phyloP scores from a whole-genome alignment of 129 eudicot genomes.

The Scalesia atractyloides region DNA sequence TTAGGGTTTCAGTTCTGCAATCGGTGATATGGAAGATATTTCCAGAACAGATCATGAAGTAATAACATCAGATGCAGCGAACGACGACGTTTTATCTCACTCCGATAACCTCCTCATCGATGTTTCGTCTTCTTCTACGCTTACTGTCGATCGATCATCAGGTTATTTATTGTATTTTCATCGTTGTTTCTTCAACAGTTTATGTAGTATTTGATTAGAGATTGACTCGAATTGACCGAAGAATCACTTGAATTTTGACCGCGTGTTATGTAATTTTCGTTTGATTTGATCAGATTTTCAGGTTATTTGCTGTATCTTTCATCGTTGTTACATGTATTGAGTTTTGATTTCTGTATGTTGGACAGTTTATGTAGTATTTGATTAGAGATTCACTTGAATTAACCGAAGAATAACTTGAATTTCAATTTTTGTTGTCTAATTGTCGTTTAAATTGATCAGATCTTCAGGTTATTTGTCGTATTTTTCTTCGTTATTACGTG shows the following conservation, averaged over 20 bases:
- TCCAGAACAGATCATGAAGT: conserved; percentile 2
- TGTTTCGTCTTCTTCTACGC: conserved; percentile 16
- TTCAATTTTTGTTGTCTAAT: no score
- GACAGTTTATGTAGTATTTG: not conserved
- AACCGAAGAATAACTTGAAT: not conserved
- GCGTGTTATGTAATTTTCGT: not conserved
- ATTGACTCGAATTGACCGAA: not conserved
- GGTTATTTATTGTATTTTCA: not conserved
- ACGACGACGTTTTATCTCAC: not conserved
- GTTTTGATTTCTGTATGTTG: no score
- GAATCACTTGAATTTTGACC: conserved; percentile 1
- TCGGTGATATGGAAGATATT: conserved; percentile 5
- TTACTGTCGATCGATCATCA: not conserved
- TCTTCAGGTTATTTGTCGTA: no score
- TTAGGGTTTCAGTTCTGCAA: conserved; percentile 22
- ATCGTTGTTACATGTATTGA: no score
- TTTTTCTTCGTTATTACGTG: no score
- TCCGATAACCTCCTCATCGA: not conserved
- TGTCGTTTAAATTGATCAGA: not conserved
- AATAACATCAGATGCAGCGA: not conserved
- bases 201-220: not conserved
- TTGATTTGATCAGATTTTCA: no score
- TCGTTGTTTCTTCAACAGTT: not conserved
- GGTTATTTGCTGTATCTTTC: no score
- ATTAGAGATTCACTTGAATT: not conserved